Percentiles rank a stretch among this genome's conserved stretches.
Evolutionary conservation across 176 grass and related monocot genomes (phyloP).

Genomic region (Aegilops tauschii): DNA sequence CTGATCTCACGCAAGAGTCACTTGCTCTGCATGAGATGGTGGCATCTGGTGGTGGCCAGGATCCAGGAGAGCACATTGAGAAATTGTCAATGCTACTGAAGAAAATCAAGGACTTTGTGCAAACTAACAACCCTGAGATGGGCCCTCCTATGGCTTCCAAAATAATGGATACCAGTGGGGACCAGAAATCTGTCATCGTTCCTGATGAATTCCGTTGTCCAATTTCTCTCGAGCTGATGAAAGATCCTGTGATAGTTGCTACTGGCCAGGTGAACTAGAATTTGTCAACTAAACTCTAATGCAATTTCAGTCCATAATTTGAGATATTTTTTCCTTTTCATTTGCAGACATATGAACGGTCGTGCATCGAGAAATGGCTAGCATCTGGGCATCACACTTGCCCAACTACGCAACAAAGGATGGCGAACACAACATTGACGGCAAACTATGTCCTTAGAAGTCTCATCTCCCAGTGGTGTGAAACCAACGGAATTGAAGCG

Average conservation of each 20-base stretch:
- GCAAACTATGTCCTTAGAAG: conserved; percentile 87
- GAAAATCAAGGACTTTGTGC: conserved; percentile 94
- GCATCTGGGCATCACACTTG: conserved; percentile 68
- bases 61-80: conserved; percentile 82
- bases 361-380: conserved; percentile 78
- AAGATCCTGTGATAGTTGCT: conserved; percentile 89
- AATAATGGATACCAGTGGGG: conserved; percentile 14
- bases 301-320: conserved; percentile 9
- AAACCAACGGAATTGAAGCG: conserved; percentile 65
- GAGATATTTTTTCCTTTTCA: conserved; percentile 5
- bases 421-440: conserved; percentile 60
- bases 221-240: conserved; percentile 93
- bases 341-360: conserved; percentile 81
- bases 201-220: conserved; percentile 94
- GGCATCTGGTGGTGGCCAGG: conserved; percentile 60
- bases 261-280: conserved; percentile 46
- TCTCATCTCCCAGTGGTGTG: conserved; percentile 83
- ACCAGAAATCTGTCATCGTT: conserved; percentile 36
- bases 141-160: conserved; percentile 46
- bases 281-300: conserved; percentile 1
- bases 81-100: conserved; percentile 95
- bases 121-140: conserved; percentile 88
- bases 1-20: conserved; percentile 93
- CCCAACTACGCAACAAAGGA: conserved; percentile 83
- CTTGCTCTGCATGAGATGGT: conserved; percentile 96